Conservation (phyloP, 1,139 yeast species). For the Arxiozyma slooffiae region DNA sequence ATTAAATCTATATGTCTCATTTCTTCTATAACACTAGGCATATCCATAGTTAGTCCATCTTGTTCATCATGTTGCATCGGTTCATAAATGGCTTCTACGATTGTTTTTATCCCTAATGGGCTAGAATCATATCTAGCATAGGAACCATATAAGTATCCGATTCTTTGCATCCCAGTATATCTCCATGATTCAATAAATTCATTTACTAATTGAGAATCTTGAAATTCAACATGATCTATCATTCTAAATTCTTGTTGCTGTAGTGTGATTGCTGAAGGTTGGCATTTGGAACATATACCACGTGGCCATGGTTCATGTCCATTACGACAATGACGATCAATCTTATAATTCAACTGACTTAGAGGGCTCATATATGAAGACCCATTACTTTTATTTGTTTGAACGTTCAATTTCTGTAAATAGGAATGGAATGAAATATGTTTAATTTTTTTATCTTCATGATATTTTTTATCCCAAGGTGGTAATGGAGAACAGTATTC, state of each 20-base stretch:
- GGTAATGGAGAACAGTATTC: constrained; percentile 94
- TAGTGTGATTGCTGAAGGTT: constrained; percentile 87
- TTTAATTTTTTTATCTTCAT: constrained; percentile 67
- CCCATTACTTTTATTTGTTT: constrained; percentile 54
- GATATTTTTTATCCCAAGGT: constrained; percentile 82
- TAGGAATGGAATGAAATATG: constrained; percentile 84
- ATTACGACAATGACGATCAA: constrained; percentile 53
- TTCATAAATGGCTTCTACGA: constrained; percentile 87
- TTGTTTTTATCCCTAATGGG: constrained; percentile 89
- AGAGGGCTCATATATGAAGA: constrained; percentile 76
- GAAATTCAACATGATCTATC: constrained; percentile 96
- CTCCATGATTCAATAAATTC: constrained; percentile 89
- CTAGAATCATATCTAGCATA: constrained; percentile 62
- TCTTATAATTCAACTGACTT: constrained; percentile 57
- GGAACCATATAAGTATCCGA: constrained; percentile 75
- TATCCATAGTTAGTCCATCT: constrained; percentile 67
- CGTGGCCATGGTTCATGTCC: constrained; percentile 92
- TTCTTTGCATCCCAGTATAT: constrained; percentile 72
- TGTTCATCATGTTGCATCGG: constrained; percentile 82
- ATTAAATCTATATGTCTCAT: constrained; percentile 48
- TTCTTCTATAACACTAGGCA: constrained; percentile 42
- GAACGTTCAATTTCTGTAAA: constrained; percentile 60
- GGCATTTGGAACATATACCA: constrained; percentile 96
- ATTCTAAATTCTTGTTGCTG: constrained; percentile 85
- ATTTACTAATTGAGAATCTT: constrained; percentile 62